phyloP scores from a whole-genome alignment of 805 yeast genomes.

The Komagataella populi region DNA sequence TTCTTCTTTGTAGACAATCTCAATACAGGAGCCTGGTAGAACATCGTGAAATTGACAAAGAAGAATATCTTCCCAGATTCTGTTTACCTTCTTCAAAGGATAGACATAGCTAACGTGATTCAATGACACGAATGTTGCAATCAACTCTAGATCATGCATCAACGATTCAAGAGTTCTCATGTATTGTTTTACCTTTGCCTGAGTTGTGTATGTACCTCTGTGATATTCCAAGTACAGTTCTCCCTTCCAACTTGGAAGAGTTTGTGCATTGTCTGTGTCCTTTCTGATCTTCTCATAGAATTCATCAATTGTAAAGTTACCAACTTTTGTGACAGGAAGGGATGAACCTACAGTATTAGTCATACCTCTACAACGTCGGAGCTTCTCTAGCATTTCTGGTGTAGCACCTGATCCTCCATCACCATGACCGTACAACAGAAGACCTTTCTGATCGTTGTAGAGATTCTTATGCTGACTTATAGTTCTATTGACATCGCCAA shows the following conservation, averaged over 20 bases:
- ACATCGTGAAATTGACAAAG: slow-evolving; percentile 96
- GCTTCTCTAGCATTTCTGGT: slow-evolving; percentile 83
- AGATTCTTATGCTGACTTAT: slow-evolving; percentile 72
- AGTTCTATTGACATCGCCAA: slow-evolving; percentile 83
- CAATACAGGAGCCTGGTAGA: slow-evolving; percentile 94
- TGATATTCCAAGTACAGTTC: slow-evolving; percentile 92
- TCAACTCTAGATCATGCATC: slow-evolving; percentile 74
- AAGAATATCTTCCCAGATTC: slow-evolving; percentile 78
- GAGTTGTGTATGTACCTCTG: slow-evolving; percentile 94
- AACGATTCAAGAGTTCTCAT: slow-evolving; percentile 67
- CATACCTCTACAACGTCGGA: slow-evolving; percentile 83
- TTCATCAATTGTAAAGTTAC: slow-evolving; percentile 56
- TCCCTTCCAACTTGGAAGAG: slow-evolving; percentile 81
- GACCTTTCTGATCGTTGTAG: slow-evolving; percentile 66
- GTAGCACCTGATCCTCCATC: slow-evolving; percentile 99
- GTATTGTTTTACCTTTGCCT: slow-evolving; percentile 70
- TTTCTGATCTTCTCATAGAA: slow-evolving; percentile 58
- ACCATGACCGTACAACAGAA: slow-evolving; percentile 82
- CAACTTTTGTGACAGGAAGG: slow-evolving; percentile 72
- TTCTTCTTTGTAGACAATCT: slow-evolving; percentile 80
- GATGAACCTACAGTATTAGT: slow-evolving; percentile 62
- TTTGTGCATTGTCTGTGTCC: slow-evolving; percentile 49
- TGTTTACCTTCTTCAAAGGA: slow-evolving; percentile 55
- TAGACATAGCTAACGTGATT: slow-evolving; percentile 40
- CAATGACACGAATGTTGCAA: slow-evolving; percentile 68